Evolutionary conservation across 2,329 filamentous ascomycete genomes (phyloP), one percentile per base, ranked within the genome.

Genomic region (Diaporthe longicolla): DNA sequence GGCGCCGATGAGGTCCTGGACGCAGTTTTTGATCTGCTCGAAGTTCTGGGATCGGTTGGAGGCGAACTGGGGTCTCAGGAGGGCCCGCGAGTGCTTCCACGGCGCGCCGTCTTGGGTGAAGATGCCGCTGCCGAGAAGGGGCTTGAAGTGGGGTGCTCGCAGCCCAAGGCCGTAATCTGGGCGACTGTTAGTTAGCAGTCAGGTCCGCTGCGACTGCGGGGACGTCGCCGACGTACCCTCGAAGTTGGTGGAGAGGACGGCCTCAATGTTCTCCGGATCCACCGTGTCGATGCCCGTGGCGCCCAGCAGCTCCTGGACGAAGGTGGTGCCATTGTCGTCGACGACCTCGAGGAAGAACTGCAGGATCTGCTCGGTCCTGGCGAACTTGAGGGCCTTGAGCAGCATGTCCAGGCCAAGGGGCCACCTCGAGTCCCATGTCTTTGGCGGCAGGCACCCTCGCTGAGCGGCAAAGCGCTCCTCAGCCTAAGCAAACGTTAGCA

Each of bases 91-190:
- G 24, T 79, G 78, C 65, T 80, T 82, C 82, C 81, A 83, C 13
- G 76, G 76, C 35, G 79, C 77, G 9, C 81, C 81, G 19, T 82
- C 80, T 24, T 81, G 79, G 5, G 82, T 81, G 74, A 83, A 83
- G 73, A 83, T 81, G 45, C 82, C 82, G 59, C 81, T 77, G 0
- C 82, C 82, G n/a, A 83, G 77, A 37, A 82, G 76, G 0, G 82
- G 82, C 48, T 26, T 57, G 43, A 71, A 71, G 4, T 71, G 55
- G 0, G 29, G 29, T 32, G 69, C 55, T 61, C 69, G 69, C 21
- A 71, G 69, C 21, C 69, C 69, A 10, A 71, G 69, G 17, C 69
- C 29, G 8, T 71, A 71, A 3, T 71, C 69, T 71, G 3, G 21
- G 13, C 13, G 48, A 15, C 19, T 29, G n/a, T 26, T 3, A 11